Evolutionary conservation across 2,329 filamentous ascomycete genomes (phyloP).

Genomic region (Colletotrichum nymphaeae): DNA sequence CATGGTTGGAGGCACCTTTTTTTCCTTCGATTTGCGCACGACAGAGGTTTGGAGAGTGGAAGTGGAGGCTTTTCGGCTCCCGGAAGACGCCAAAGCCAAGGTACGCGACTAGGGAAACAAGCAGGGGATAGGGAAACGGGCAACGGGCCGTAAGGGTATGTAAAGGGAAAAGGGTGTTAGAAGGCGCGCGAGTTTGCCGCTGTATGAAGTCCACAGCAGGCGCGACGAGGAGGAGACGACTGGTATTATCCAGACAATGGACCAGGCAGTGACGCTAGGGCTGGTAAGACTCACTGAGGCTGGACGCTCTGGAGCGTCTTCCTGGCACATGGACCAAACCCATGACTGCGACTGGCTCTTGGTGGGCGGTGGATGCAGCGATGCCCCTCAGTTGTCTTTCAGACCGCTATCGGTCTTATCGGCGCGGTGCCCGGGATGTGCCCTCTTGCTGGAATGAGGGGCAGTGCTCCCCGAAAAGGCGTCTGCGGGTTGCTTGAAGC

Average conservation of each 20-base stretch:
- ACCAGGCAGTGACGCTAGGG: slow-evolving; percentile 26
- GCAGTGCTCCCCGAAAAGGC: slow-evolving; percentile 24
- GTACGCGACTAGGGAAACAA: neutral
- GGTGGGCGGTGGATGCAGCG: slow-evolving; percentile 25
- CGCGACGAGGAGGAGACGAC: slow-evolving; percentile 17
- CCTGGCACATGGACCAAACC: slow-evolving; percentile 39
- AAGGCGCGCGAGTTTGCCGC: slow-evolving; percentile 10
- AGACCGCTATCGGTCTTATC: slow-evolving; percentile 35
- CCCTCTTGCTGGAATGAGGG: slow-evolving; percentile 31
- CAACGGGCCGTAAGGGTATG: neutral
- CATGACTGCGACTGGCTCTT: slow-evolving; percentile 38
- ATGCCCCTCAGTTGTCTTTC: slow-evolving; percentile 29
- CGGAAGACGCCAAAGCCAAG: slow-evolving; percentile 5
- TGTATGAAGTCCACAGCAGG: slow-evolving; percentile 1
- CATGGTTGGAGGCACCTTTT: slow-evolving; percentile 43
- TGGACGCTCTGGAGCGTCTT: slow-evolving; percentile 36
- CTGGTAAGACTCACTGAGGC: slow-evolving; percentile 36
- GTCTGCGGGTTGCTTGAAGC: neutral
- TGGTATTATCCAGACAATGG: slow-evolving; percentile 27
- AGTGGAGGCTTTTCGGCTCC: slow-evolving; percentile 19
- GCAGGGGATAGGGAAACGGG: neutral
- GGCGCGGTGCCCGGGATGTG: slow-evolving; percentile 26
- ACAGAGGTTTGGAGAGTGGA: slow-evolving; percentile 25
- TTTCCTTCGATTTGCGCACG: slow-evolving; percentile 23
- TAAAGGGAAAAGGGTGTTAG: neutral